Base-by-base conservation (phyloP, 2,329 filamentous ascomycete species). In the Teratosphaeria epicoccoides region DNA sequence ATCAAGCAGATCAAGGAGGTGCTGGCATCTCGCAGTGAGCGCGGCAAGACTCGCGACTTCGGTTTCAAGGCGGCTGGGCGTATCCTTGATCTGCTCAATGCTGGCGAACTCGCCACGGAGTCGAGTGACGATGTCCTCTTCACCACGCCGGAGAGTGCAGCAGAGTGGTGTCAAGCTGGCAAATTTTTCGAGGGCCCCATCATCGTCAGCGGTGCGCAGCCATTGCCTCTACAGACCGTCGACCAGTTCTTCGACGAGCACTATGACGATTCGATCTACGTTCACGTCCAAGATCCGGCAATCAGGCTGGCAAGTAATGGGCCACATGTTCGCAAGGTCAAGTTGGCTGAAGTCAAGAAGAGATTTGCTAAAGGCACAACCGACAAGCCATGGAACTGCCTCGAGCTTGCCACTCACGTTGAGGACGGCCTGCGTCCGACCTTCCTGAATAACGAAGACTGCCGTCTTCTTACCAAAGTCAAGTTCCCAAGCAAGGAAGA, bases 371-470 rank as follows among this genome's bases (percentile, higher is more conserved):
- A 50, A n/a, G 29, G 50, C 3, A 44, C 46, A 6, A 40, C 52
- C 17, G 47, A 57, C 29, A 45, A 47, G 22, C 63, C 64, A 5
- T 65, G 63, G 64, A 67, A 67, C 47, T 59, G 57, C 20, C 58
- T 67, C 3, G 64, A 67, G 54, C 59, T 67, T 9, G 62, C 64
- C 1, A 59, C 61, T 3, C 64, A 64, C 48, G 53, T 55, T 37
- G 63, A 65, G 17, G 64, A 67, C 46, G 64, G 64, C 12, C 49
- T 65, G 10, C 58, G 62, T 37, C 64, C 64, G 6, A n/a, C 11
- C 4, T 67, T 66, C 50, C 56, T 67, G 40, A 61, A 61, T 50
- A 60, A 54, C 26, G 62, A 64, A 49, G 64, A 67, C 46, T 61
- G 62, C 48, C 57, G 62, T 9, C 57, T 67, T 4, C 53, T 67